Evolutionary conservation across 2,329 filamentous ascomycete species (phyloP).

Genomic region (Pseudogymnoascus sp.): DNA sequence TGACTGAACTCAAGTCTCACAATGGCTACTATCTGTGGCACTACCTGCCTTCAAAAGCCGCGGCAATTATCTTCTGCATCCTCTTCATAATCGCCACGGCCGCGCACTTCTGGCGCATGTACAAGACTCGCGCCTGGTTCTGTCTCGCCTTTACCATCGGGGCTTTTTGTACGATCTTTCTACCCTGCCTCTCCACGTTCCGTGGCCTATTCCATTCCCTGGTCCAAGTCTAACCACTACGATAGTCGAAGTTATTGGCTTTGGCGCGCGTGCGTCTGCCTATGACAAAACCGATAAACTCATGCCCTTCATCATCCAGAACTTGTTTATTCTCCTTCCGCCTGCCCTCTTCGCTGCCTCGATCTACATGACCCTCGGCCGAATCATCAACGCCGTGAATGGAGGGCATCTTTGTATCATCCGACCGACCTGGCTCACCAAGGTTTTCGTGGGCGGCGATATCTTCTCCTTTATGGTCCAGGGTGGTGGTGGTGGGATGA

Average conservation of each 20-base stretch:
- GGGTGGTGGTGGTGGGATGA: constrained; percentile 36
- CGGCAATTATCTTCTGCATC: constrained; percentile 34
- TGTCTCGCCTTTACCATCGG: constrained; percentile 32
- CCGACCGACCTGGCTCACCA: constrained; percentile 40
- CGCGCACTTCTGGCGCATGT: constrained; percentile 27
- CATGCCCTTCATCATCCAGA: constrained; percentile 26
- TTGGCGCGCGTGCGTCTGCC: constrained; percentile 27
- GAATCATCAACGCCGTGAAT: constrained; percentile 23
- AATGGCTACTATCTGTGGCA: constrained; percentile 34
- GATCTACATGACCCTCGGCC: constrained; percentile 27
- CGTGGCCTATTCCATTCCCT: background rate
- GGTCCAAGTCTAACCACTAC: constrained; percentile 14
- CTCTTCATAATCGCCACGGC: constrained; percentile 26
- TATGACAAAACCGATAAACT: constrained; percentile 31
- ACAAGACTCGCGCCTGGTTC: constrained; percentile 26
- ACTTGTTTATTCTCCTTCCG: constrained; percentile 25
- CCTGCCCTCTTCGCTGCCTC: constrained; percentile 28
- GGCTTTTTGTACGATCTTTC: constrained; percentile 30
- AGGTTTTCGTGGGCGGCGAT: constrained; percentile 49
- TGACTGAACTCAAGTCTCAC: constrained; percentile 6
- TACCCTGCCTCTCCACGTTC: constrained; percentile 11
- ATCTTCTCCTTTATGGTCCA: constrained; percentile 47
- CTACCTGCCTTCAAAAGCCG: constrained; percentile 39
- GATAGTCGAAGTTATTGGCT: constrained; percentile 19
- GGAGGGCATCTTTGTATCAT: constrained; percentile 35